phyloP scores from a whole-genome alignment of 257 asterid species.

The Nicotiana obtusifolia region DNA sequence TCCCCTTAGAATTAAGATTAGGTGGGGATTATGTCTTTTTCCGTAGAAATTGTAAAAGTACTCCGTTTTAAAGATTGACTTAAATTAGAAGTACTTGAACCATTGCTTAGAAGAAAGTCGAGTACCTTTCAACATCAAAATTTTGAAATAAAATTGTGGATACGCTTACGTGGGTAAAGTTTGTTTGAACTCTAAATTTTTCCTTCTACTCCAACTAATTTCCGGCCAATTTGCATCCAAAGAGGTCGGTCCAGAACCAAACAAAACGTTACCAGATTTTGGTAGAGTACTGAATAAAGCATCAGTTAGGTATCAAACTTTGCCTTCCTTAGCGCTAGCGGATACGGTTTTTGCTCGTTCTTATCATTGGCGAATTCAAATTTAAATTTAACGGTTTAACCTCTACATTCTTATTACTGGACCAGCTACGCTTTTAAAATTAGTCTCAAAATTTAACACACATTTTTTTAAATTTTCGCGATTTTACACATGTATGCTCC shows the following conservation, averaged over 20 bases:
- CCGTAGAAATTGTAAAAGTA: not conserved
- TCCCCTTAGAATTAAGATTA: too few relatives aligned
- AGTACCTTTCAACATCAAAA: not conserved
- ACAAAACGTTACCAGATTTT: not conserved
- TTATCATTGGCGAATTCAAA: too few relatives aligned
- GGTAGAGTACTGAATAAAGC: not conserved
- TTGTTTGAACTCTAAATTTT: not conserved
- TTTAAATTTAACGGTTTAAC: too few relatives aligned
- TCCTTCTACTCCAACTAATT: slow-evolving; percentile 8
- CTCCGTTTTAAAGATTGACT: not conserved
- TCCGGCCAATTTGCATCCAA: not conserved
- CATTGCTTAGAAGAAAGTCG: not conserved
- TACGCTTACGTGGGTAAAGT: not conserved
- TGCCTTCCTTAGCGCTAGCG: too few relatives aligned
- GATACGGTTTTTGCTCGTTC: too few relatives aligned
- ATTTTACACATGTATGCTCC: too few relatives aligned
- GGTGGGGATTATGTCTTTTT: not conserved
- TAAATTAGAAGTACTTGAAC: not conserved
- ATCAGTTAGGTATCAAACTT: not conserved
- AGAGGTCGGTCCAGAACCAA: not conserved
- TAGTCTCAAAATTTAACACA: too few relatives aligned
- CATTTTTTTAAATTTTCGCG: too few relatives aligned
- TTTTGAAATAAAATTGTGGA: not conserved
- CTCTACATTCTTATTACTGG: too few relatives aligned
- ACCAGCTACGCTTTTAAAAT: too few relatives aligned